A percentile compares a stretch with the other conserved stretches of the same genome.
Conservation (phyloP, 495 filamentous ascomycete genomes). For the Aspergillus indologenus region DNA sequence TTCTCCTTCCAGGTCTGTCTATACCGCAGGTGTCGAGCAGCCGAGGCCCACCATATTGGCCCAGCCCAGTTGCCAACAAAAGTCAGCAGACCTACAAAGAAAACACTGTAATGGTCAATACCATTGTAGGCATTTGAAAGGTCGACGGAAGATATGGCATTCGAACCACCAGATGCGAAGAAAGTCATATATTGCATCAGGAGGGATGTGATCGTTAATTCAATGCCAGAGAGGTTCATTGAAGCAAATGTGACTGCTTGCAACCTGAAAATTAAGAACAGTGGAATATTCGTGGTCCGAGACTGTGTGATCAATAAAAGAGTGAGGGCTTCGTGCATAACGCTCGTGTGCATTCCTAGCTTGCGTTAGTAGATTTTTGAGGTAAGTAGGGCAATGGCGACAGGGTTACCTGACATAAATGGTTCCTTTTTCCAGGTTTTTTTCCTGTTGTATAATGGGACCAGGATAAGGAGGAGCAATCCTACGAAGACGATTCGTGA, state of each 20-base stretch:
- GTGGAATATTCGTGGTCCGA: constrained; percentile 73
- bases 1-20: constrained; percentile 15
- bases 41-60: constrained; percentile 79
- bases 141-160: constrained; percentile 87
- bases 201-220: constrained; percentile 60
- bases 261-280: constrained; percentile 71
- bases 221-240: constrained; percentile 45
- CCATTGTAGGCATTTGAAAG: constrained; percentile 84
- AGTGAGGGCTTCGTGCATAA: constrained; percentile 64
- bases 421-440: background rate
- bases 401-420: constrained; percentile 18
- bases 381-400: background rate
- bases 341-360: constrained; percentile 15
- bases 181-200: constrained; percentile 74
- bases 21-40: constrained; percentile 54
- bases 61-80: constrained; percentile 91
- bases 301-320: constrained; percentile 87
- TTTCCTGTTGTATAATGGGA: constrained; percentile 18
- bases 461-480: constrained; percentile 42
- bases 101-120: constrained; percentile 62
- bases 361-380: constrained; percentile 9
- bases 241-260: constrained; percentile 51
- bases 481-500: constrained; percentile 46
- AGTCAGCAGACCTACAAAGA: constrained; percentile 71
- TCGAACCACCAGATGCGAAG: constrained; percentile 88